Conservation (phyloP, 495 filamentous ascomycete genomes). For the Penicillium paxilli region DNA sequence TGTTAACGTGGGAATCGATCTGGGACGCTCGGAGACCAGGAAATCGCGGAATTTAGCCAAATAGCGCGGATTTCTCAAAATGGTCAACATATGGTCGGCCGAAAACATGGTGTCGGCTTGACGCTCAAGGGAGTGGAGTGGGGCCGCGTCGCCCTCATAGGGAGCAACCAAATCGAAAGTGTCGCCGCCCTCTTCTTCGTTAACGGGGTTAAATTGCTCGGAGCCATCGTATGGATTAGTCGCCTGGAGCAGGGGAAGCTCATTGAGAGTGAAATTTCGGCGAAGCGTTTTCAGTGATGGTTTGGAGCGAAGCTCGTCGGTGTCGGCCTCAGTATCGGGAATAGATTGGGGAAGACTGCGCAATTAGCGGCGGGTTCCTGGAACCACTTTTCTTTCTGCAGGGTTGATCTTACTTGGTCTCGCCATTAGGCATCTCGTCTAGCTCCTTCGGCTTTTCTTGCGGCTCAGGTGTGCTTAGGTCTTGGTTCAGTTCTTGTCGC, state of each 20-base stretch:
- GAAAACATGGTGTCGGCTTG: constrained; percentile 65
- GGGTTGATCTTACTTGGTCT: background rate
- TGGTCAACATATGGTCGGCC: constrained; percentile 56
- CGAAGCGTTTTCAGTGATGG: constrained; percentile 26
- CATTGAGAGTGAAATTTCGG: constrained; percentile 24
- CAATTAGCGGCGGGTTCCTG: background rate
- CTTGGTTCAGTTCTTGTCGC: background rate
- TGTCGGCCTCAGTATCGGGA: background rate
- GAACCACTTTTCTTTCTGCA: background rate
- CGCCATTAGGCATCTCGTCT: background rate
- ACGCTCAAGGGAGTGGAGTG: constrained; percentile 50
- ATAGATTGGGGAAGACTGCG: constrained; percentile 6
- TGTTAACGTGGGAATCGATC: constrained; percentile 64
- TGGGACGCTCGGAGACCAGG: constrained; percentile 68
- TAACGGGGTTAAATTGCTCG: constrained; percentile 29
- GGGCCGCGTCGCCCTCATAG: constrained; percentile 16
- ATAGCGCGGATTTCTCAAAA: constrained; percentile 64
- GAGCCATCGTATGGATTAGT: constrained; percentile 31
- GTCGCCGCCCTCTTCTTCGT: constrained; percentile 19
- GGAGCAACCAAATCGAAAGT: constrained; percentile 37
- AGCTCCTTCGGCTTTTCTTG: background rate
- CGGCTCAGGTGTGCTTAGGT: background rate
- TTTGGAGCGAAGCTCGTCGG: constrained; percentile 7
- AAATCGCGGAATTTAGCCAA: constrained; percentile 63
- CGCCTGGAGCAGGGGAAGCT: constrained; percentile 33